Conservation (phyloP, 1,139 yeast genomes). For the Saccharomyces hybrid region DNA sequence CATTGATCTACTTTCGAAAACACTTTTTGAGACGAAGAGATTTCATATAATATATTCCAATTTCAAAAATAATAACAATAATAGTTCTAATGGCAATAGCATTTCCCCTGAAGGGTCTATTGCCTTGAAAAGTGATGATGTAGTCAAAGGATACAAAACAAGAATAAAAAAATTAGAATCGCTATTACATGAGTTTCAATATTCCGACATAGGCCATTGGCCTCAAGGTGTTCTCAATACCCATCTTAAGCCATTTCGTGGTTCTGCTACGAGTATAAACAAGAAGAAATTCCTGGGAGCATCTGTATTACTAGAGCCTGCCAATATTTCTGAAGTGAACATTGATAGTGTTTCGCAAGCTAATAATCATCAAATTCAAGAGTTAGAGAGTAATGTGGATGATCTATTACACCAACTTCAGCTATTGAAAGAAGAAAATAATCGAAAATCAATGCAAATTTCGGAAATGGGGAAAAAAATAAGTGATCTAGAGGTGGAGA, state of each 20-base stretch:
- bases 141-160: slow-evolving; percentile 49
- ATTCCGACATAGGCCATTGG: slow-evolving; percentile 52
- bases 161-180: slow-evolving; percentile 60
- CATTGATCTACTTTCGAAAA: slow-evolving; percentile 39
- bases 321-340: background rate
- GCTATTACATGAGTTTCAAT: slow-evolving; percentile 58
- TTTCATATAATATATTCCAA: slow-evolving; percentile 3
- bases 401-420: slow-evolving; percentile 7
- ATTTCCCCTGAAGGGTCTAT: slow-evolving; percentile 4
- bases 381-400: background rate
- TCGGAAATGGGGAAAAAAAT: background rate
- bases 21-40: slow-evolving; percentile 37
- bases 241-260: slow-evolving; percentile 9
- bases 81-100: background rate
- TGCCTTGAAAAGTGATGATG: slow-evolving; percentile 16
- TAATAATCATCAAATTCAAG: background rate
- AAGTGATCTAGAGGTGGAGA: slow-evolving; percentile 22
- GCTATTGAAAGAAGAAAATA: slow-evolving; percentile 6
- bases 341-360: background rate
- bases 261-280: slow-evolving; percentile 13
- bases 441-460: background rate
- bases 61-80: slow-evolving; percentile 27
- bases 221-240: slow-evolving; percentile 34
- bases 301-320: background rate
- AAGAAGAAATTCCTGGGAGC: background rate